Evolutionary conservation across 2,329 filamentous ascomycete species (phyloP).

Genomic region (Lachnellula occidentalis): DNA sequence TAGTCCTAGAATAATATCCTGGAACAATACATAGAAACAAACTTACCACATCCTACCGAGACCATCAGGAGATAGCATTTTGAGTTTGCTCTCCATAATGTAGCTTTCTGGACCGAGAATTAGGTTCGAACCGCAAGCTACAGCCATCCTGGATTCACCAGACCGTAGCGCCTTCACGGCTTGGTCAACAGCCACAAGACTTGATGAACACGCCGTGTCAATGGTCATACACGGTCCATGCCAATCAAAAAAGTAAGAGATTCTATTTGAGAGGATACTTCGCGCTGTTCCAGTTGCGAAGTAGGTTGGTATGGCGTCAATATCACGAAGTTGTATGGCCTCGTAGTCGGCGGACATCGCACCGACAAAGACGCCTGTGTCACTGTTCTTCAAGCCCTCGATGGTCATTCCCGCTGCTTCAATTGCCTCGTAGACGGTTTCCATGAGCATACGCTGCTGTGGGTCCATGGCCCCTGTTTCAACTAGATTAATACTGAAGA

Average conservation of each 20-base stretch:
- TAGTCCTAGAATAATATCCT: too few relatives aligned
- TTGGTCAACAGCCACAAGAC: slow-evolving; percentile 31
- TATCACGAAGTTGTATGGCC: too few relatives aligned
- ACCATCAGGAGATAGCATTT: slow-evolving; percentile 27
- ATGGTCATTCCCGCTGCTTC: too few relatives aligned
- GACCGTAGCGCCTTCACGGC: slow-evolving; percentile 10
- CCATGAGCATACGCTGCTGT: too few relatives aligned
- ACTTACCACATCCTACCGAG: slow-evolving; percentile 36
- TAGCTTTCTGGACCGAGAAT: slow-evolving; percentile 24
- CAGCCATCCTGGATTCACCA: background rate
- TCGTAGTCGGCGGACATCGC: too few relatives aligned
- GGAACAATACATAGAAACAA: slow-evolving; percentile 3
- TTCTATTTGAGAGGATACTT: slow-evolving; percentile 34
- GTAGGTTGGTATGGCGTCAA: too few relatives aligned
- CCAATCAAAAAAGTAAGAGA: slow-evolving; percentile 37
- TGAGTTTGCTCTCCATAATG: slow-evolving; percentile 36
- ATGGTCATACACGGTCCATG: slow-evolving; percentile 33
- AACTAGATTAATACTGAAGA: too few relatives aligned
- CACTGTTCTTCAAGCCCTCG: too few relatives aligned
- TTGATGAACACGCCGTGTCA: slow-evolving; percentile 36
- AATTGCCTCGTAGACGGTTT: too few relatives aligned
- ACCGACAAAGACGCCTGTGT: too few relatives aligned
- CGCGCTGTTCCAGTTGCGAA: slow-evolving; percentile 29
- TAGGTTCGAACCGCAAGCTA: slow-evolving; percentile 11
- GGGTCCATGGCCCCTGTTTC: too few relatives aligned